Conservation (phyloP, 805 yeast species). For the Saccharomyces mikatae region DNA sequence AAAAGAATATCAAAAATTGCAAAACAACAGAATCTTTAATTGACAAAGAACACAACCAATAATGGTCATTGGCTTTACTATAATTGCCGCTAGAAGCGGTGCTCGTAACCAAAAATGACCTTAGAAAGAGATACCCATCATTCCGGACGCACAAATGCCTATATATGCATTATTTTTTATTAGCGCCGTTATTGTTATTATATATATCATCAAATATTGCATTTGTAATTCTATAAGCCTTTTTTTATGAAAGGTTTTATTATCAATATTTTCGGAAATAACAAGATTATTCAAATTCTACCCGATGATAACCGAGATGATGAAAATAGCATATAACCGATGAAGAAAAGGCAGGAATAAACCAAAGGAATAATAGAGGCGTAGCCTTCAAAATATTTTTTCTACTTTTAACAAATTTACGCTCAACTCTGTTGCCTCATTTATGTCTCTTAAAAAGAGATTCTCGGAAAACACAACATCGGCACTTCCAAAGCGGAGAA, state of each 20-base stretch:
- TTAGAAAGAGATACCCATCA: background rate
- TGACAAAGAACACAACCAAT: background rate
- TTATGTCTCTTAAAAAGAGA: background rate
- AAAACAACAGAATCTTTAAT: constrained; percentile 1
- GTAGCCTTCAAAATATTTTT: background rate
- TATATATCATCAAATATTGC: background rate
- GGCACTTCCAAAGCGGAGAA: constrained; percentile 34
- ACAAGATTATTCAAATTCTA: background rate
- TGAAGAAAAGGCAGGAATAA: background rate
- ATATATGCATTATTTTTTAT: background rate
- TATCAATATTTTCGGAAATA: background rate
- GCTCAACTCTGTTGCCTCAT: background rate
- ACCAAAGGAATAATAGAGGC: background rate
- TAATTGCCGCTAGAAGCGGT: background rate
- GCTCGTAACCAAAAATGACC: background rate
- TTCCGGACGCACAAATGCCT: background rate
- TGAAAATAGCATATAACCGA: background rate
- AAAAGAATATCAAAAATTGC: constrained; percentile 13
- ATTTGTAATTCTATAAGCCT: background rate
- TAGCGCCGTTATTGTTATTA: background rate
- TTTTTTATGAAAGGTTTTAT: background rate
- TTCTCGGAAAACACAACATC: background rate
- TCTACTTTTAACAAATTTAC: background rate
- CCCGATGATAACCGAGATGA: background rate
- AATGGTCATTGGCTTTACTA: background rate